Conservation (phyloP, 257 asterid species). For the Galeopsis tetrahit region DNA sequence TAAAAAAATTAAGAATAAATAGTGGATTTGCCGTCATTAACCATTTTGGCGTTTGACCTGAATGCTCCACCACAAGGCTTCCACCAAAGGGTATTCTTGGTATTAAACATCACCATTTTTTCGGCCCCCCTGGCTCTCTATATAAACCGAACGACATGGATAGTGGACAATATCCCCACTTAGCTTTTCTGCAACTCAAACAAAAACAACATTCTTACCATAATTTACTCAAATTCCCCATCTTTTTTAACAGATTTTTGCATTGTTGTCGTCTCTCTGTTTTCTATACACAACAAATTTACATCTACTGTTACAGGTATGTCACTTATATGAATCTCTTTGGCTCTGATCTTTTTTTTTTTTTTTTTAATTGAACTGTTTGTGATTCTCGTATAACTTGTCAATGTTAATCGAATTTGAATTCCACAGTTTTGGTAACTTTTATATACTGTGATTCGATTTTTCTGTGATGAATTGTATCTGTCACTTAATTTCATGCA, state of each 20-base stretch:
- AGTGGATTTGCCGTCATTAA: constrained; percentile 36
- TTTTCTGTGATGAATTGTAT: background rate
- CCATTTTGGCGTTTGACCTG: constrained; percentile 6
- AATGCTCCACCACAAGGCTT: constrained; percentile 36
- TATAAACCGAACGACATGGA: background rate
- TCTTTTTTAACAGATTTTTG: background rate
- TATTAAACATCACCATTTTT: constrained; percentile 10
- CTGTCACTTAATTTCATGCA: constrained; percentile 30
- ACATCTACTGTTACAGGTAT: background rate
- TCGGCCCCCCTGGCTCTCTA: constrained; percentile 11
- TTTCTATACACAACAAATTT: background rate
- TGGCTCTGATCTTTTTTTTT: background rate
- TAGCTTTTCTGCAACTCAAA: background rate
- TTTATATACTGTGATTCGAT: background rate
- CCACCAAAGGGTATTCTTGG: constrained; percentile 38
- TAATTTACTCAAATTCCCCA: background rate
- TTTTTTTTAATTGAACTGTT: background rate
- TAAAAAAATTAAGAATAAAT: background rate
- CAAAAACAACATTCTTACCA: background rate
- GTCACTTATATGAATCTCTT: background rate
- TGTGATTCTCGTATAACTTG: constrained; percentile 7
- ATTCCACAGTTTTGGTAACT: background rate
- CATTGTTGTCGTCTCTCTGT: background rate
- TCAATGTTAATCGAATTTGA: background rate
- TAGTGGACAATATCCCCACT: background rate